A percentile compares a stretch with the other conserved stretches of the same genome.
These are phyloP conservation scores for Plasmodium relictum DNA, from an alignment of 169 alveolate genomes.

Conservation along the genomic window DNA sequence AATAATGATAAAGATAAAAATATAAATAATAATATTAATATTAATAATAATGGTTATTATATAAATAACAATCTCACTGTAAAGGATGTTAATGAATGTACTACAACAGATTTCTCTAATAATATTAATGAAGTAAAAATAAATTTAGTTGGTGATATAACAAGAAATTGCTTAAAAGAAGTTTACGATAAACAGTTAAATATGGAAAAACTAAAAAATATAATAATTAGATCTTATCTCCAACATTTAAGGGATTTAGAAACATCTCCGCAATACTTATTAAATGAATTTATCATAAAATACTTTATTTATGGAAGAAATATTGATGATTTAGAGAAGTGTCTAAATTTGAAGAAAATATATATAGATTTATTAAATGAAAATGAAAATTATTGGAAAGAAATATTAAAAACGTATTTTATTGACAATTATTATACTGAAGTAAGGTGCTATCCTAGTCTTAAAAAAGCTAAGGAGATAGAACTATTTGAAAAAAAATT, in stretches of 20 bases:
- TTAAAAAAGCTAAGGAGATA: conserved; percentile 66
- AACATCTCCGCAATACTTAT: conserved; percentile 79
- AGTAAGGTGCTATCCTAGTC: conserved; percentile 81
- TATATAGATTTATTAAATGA: conserved; percentile 35
- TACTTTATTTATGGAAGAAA: conserved; percentile 77
- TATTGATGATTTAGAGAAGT: conserved; percentile 69
- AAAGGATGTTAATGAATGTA: background rate
- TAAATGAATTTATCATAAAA: conserved; percentile 77
- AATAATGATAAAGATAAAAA: background rate
- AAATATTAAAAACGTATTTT: conserved; percentile 62
- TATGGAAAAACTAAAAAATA: conserved; percentile 79
- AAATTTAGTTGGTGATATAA: conserved; percentile 72
- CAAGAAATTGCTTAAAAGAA: conserved; percentile 65
- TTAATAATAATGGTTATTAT: background rate
- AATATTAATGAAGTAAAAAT: conserved; percentile 24
- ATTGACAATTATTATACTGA: conserved; percentile 68
- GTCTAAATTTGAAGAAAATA: conserved; percentile 64
- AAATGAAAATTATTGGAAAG: conserved; percentile 84
- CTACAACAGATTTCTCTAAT: background rate
- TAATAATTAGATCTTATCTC: conserved; percentile 77
- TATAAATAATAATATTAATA: too few species aligned
- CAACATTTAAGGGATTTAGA: conserved; percentile 79
- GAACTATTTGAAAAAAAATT: conserved; percentile 77
- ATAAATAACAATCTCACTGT: too few species aligned
- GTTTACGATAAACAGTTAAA: conserved; percentile 74